Percentiles rank a stretch among this genome's conserved stretches.
Conservation (phyloP, 129 eudicot species). For the Ambrosia trifida region DNA sequence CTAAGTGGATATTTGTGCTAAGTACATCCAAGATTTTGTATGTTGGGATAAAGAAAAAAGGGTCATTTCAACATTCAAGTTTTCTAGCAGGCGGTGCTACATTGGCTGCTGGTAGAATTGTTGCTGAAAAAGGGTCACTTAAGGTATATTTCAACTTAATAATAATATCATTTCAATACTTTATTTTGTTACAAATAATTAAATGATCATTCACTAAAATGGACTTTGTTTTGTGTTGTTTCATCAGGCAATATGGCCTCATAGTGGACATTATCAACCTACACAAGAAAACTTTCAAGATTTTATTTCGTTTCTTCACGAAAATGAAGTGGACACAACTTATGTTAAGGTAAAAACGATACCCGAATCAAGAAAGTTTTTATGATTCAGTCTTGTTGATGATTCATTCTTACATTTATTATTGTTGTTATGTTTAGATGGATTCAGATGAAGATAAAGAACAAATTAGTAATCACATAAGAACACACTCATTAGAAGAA, state of each 20-base stretch:
- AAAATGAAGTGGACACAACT: conserved; percentile 54
- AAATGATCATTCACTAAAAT: not conserved
- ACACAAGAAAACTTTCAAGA: conserved; percentile 60
- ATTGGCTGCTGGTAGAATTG: conserved; percentile 75
- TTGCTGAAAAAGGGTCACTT: conserved; percentile 54
- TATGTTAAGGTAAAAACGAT: conserved; percentile 48
- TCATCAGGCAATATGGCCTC: conserved; percentile 65
- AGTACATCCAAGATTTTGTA: conserved; percentile 65
- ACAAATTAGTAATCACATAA: conserved; percentile 37
- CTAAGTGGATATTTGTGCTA: conserved; percentile 87
- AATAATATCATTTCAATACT: not conserved
- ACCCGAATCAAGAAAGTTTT: conserved; percentile 7
- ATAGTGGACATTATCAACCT: conserved; percentile 89
- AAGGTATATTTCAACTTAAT: conserved; percentile 42
- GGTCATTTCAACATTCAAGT: conserved; percentile 84
- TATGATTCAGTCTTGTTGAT: conserved; percentile 3
- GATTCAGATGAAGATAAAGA: conserved; percentile 87
- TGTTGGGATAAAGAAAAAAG: conserved; percentile 74
- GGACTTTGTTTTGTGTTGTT: not conserved
- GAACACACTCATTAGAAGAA: conserved; percentile 78
- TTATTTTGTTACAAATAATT: not conserved
- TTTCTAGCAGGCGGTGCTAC: conserved; percentile 90
- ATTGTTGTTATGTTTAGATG: conserved; percentile 42
- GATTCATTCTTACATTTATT: conserved; percentile 18
- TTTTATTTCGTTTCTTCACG: conserved; percentile 59